phyloP scores from a whole-genome alignment of 2,329 filamentous ascomycete genomes.

The Phoma sp. region DNA sequence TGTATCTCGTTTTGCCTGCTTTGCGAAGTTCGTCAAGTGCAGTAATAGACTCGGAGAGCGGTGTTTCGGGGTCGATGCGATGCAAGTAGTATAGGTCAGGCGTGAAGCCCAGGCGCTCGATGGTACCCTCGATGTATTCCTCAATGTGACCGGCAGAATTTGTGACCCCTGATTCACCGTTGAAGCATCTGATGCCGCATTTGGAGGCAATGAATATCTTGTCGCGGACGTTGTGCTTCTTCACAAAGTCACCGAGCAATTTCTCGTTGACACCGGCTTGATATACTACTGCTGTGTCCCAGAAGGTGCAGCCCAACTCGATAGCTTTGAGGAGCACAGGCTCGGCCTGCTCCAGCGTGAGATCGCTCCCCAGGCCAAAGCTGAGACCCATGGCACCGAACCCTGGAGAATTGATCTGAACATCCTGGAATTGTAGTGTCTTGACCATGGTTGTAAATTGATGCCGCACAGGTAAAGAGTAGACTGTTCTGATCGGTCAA shows the following conservation, averaged over 20 bases:
- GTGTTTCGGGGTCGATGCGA: conserved; percentile 46
- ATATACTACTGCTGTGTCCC: conserved; percentile 52
- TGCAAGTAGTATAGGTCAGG: conserved; percentile 52
- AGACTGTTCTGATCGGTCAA: background rate
- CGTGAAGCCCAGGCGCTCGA: conserved; percentile 47
- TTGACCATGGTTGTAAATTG: conserved; percentile 23
- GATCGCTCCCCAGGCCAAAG: conserved; percentile 53
- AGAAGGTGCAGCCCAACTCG: conserved; percentile 58
- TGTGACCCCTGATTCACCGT: conserved; percentile 47
- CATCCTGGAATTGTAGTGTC: conserved; percentile 26
- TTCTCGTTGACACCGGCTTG: conserved; percentile 38
- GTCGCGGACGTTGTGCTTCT: conserved; percentile 34
- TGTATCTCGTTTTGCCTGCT: conserved; percentile 56
- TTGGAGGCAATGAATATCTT: conserved; percentile 37
- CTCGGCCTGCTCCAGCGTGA: conserved; percentile 54
- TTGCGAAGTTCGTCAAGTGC: conserved; percentile 49
- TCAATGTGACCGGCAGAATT: conserved; percentile 49
- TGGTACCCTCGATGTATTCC: conserved; percentile 47
- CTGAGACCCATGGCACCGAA: conserved; percentile 63
- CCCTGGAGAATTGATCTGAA: conserved; percentile 56
- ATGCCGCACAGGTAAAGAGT: background rate
- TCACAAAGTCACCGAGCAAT: conserved; percentile 34
- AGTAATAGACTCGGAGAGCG: conserved; percentile 53
- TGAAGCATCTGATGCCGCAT: conserved; percentile 35
- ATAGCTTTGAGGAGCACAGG: conserved; percentile 57